Percentiles rank a stretch among this genome's conserved stretches.
These are phyloP conservation scores for Volvox africanus DNA, from an alignment of 139 green algal species.

Conservation along the genomic window DNA sequence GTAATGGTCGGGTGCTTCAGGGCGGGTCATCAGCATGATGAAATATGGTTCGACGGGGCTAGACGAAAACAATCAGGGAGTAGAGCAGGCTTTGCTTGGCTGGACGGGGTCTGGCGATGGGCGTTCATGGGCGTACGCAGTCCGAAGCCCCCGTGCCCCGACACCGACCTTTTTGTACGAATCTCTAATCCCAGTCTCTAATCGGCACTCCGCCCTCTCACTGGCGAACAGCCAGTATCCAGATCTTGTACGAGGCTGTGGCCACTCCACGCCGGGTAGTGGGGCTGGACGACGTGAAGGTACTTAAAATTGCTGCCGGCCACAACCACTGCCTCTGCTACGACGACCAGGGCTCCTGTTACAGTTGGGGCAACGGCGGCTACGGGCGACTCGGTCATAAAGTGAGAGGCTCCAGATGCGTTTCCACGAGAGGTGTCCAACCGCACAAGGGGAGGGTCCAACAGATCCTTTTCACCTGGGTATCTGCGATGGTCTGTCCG, in stretches of 20 bases:
- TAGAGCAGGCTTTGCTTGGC: neutral
- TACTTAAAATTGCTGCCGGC: conserved; percentile 82
- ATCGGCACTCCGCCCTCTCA: neutral
- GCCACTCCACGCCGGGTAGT: conserved; percentile 78
- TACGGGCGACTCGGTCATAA: conserved; percentile 95
- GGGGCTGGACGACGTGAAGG: conserved; percentile 65
- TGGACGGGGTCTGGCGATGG: too few relatives aligned
- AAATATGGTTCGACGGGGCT: neutral
- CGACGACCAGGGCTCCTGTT: conserved; percentile 72
- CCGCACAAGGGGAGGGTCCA: too few relatives aligned
- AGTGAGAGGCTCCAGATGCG: conserved; percentile 58
- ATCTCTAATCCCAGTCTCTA: too few relatives aligned
- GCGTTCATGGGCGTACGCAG: too few relatives aligned
- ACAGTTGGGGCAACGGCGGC: conserved; percentile 86
- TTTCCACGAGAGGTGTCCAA: too few relatives aligned
- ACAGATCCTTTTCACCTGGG: too few relatives aligned
- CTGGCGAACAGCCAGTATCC: conserved; percentile 72
- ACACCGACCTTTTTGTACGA: too few relatives aligned
- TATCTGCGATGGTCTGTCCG: too few relatives aligned
- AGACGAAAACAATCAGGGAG: neutral
- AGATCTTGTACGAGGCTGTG: conserved; percentile 93
- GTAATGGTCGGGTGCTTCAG: conserved; percentile 14
- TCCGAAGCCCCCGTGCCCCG: too few relatives aligned
- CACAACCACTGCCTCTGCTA: conserved; percentile 87
- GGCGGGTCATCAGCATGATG: too few relatives aligned